These are phyloP conservation scores for Debaryomyces maramus DNA, from an alignment of 805 yeast genomes.

Conservation along the genomic window DNA sequence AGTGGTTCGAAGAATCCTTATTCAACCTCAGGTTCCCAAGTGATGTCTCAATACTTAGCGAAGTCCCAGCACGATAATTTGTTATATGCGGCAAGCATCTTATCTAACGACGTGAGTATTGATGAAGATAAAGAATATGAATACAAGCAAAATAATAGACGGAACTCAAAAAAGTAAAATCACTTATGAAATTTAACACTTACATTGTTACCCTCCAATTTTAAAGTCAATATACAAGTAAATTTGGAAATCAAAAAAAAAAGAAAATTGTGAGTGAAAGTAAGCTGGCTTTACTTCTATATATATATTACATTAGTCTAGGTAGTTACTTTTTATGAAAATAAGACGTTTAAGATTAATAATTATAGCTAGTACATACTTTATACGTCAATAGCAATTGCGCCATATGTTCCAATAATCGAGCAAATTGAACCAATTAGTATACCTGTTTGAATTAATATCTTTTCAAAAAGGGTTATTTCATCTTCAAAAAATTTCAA, in stretches of 20 bases:
- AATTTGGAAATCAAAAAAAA: no score
- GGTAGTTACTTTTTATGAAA: conserved; percentile 2
- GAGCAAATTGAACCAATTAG: conserved; percentile 19
- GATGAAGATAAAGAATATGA: conserved; percentile 15
- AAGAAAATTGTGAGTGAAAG: neutral
- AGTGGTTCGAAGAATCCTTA: conserved; percentile 8
- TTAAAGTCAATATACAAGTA: no score
- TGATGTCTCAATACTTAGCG: conserved; percentile 78
- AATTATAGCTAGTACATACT: neutral
- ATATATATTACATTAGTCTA: conserved; percentile 5
- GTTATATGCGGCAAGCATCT: conserved; percentile 41
- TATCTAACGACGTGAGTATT: conserved; percentile 18
- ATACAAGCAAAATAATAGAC: conserved; percentile 3
- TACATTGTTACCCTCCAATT: no score
- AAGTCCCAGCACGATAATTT: conserved; percentile 64
- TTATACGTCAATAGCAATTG: conserved; percentile 15
- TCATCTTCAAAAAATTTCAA: conserved; percentile 22
- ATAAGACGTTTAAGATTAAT: neutral
- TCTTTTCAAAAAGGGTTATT: conserved; percentile 10
- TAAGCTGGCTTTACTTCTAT: conserved; percentile 9
- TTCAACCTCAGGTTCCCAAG: conserved; percentile 59
- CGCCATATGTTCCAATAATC: conserved; percentile 28
- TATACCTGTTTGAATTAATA: conserved; percentile 19
- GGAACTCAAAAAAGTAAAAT: neutral
- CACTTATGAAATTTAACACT: no score